Conservation (phyloP, 257 asterid species). For the Cinchona pubescens region DNA sequence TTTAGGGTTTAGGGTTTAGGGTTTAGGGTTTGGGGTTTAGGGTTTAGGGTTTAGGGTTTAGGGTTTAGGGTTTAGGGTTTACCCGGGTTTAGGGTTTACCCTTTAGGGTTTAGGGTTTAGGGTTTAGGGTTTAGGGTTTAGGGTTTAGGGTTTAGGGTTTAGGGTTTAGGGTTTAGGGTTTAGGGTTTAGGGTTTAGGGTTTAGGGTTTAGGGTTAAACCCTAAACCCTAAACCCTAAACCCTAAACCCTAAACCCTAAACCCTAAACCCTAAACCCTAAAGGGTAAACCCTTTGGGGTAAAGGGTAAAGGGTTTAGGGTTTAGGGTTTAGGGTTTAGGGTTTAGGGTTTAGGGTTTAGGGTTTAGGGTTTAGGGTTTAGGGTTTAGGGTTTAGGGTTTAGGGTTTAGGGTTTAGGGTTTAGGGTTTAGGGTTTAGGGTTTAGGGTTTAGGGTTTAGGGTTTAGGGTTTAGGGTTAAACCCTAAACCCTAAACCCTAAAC, state of each 20-base stretch:
- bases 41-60: too few species aligned
- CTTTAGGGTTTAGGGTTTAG: too few species aligned
- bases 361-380: slow-evolving; percentile 3
- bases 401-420: slow-evolving; percentile 1
- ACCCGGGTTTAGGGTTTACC: too few species aligned
- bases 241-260: not conserved
- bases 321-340: slow-evolving; percentile 7
- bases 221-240: too few species aligned
- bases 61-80: too few species aligned
- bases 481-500: not conserved
- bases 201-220: too few species aligned
- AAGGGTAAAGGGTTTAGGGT: slow-evolving; percentile 2
- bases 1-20: too few species aligned
- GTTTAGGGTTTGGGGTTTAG: too few species aligned
- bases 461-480: not conserved
- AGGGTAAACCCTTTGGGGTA: not conserved
- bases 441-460: not conserved
- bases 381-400: not conserved
- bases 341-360: slow-evolving; percentile 4
- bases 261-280: not conserved
- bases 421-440: slow-evolving; percentile 7
- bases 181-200: too few species aligned
- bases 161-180: too few species aligned
- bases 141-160: too few species aligned
- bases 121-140: too few species aligned